A percentile compares a stretch with the other conserved stretches of the same genome.
Conservation (phyloP, 305 asterid species). For the Fraxinus baroniana region DNA sequence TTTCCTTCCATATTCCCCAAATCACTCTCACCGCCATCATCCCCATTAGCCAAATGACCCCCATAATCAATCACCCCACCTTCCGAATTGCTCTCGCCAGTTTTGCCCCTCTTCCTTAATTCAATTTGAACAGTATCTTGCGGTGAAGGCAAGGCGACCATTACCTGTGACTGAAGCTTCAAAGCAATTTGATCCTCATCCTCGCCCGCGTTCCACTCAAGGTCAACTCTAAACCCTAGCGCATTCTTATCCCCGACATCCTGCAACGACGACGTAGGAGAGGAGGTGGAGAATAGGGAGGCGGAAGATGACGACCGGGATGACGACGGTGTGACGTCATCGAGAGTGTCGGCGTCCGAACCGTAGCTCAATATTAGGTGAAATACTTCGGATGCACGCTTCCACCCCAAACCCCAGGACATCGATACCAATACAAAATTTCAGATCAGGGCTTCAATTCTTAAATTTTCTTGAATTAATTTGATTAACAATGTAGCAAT, state of each 20-base stretch:
- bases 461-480: constrained; percentile 12
- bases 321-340: constrained; percentile 60
- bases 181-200: constrained; percentile 94
- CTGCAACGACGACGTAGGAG: constrained; percentile 36
- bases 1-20: constrained; percentile 26
- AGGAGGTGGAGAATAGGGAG: constrained; percentile 40
- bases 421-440: constrained; percentile 39
- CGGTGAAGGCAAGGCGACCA: constrained; percentile 95
- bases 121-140: constrained; percentile 76
- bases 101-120: constrained; percentile 41
- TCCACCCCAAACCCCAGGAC: constrained; percentile 99
- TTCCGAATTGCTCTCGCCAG: not conserved
- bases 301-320: constrained; percentile 60
- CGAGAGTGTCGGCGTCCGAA: constrained; percentile 62
- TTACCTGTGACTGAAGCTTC: constrained; percentile 91
- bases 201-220: constrained; percentile 89
- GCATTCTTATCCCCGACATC: constrained; percentile 37
- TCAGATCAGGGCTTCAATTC: constrained; percentile 29
- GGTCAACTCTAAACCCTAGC: constrained; percentile 81
- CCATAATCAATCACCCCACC: constrained; percentile 17
- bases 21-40: constrained; percentile 25
- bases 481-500: constrained; percentile 16
- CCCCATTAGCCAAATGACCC: constrained; percentile 18
- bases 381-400: constrained; percentile 84
- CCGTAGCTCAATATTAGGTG: constrained; percentile 86